Base-by-base conservation (phyloP, 495 filamentous ascomycete genomes). In the Annulohypoxylon maeteangense region DNA sequence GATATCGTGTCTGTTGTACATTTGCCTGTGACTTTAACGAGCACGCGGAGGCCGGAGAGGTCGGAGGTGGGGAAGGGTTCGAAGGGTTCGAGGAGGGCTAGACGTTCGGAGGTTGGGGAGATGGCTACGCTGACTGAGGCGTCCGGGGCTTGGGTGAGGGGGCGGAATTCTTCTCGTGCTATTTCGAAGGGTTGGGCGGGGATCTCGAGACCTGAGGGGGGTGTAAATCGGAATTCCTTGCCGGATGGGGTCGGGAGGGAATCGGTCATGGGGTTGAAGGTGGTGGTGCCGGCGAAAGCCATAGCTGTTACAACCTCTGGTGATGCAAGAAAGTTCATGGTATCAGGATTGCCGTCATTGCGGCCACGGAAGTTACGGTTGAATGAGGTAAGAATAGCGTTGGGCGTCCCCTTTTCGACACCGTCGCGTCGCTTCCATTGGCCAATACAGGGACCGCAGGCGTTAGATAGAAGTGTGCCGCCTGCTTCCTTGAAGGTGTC, bases 1-100 rank as follows among this genome's bases (percentile, higher is more conserved):
- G 94, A 98, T 79, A 99, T 99, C 66, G 95, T 97, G 81, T 99
- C 95, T 34, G 95, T 99, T 36, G 95, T 97, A 87, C 95, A 98
- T 81, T 99, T 96, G 62, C 95, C 95, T 64, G 93, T 91, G 53
- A 98, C 91, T 82, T 97, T 98, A 85, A 95, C 93, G 12, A 99
- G 90, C 16, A 99, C 93, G 27, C 87, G 86, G 12, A 96, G 84
- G 38, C 85, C 87, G 22, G 85, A 83, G 18, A 98, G 87, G 27
- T 98, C 95, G 16, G 82, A 82, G 29, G 82, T 56, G 8, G 94
- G 94, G 81, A 98, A 99, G 12, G 92, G 86, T 14, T 89, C 86
- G 78, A 99, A 99, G 3, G 95, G 95, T 67, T 97, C 94, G 10
- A 99, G 88, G 36, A 94, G 84, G 18, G 95, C 95, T 54, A 99